phyloP scores from a whole-genome alignment of 2,329 filamentous ascomycete genomes.

The Phyllachora maydis region DNA sequence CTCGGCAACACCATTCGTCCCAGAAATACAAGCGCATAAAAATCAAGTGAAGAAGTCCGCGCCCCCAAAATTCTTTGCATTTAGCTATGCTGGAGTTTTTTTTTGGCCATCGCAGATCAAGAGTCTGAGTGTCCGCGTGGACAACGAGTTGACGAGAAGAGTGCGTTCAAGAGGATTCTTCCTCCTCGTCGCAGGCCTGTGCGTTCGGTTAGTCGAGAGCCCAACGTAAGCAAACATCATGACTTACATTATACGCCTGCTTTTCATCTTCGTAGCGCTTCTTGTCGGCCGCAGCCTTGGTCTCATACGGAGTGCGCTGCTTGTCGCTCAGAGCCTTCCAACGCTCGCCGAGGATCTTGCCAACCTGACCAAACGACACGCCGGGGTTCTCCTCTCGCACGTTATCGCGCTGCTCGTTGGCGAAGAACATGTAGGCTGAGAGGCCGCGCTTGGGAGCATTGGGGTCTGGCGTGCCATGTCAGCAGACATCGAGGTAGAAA shows the following conservation, averaged over 20 bases:
- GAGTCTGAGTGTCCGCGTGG: conserved; percentile 7
- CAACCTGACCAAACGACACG: conserved; percentile 93
- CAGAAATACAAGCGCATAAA: conserved; percentile 10
- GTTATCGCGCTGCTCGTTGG: conserved; percentile 97
- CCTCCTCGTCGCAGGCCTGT: conserved; percentile 34
- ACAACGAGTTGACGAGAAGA: conserved; percentile 8
- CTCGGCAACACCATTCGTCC: conserved; percentile 11
- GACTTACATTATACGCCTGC: conserved; percentile 69
- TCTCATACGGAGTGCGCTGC: conserved; percentile 85
- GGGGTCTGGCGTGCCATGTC: conserved; percentile 41
- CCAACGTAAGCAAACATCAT: too few species aligned
- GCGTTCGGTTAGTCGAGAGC: too few species aligned
- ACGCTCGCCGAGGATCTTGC: conserved; percentile 93
- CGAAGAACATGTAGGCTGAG: conserved; percentile 99
- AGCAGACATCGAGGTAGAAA: conserved; percentile 1
- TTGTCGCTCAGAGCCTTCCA: conserved; percentile 95
- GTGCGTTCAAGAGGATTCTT: conserved; percentile 24
- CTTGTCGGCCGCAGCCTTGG: conserved; percentile 93
- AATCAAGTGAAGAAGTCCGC: too few species aligned
- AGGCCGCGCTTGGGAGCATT: conserved; percentile 98
- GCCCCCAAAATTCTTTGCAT: too few species aligned
- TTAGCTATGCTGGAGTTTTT: too few species aligned
- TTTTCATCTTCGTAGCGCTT: conserved; percentile 99
- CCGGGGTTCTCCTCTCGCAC: conserved; percentile 96
- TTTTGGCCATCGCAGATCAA: too few species aligned